phyloP scores from a whole-genome alignment of 176 grass and related monocot genomes.

The Hordeum vulgare region DNA sequence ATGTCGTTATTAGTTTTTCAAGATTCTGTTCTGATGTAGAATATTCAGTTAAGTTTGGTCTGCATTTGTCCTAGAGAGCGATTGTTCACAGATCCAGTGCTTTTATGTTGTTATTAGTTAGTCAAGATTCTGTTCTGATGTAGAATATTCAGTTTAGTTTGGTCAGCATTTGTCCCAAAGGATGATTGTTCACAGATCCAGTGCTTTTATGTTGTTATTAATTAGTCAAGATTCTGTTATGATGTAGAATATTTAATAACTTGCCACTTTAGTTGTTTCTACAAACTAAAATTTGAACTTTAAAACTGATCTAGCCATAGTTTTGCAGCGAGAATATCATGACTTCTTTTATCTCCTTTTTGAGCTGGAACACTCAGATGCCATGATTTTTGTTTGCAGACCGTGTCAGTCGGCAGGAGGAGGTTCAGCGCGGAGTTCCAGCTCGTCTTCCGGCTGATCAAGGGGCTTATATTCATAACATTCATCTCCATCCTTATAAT shows the following conservation, averaged over 20 bases:
- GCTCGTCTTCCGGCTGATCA: constrained; percentile 90
- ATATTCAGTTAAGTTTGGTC: too few relatives aligned
- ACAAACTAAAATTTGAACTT: background rate
- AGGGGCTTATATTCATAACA: constrained; percentile 89
- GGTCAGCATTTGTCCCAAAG: background rate
- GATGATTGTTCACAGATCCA: background rate
- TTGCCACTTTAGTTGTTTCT: background rate
- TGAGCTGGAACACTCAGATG: background rate
- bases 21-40: too few relatives aligned
- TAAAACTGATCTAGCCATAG: background rate
- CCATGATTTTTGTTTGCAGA: constrained; percentile 44
- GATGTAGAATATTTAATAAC: background rate
- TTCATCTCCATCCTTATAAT: constrained; percentile 62
- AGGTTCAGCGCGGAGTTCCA: constrained; percentile 93
- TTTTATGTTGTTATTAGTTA: background rate
- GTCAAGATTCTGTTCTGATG: background rate
- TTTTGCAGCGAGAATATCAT: background rate
- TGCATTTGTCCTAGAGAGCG: background rate
- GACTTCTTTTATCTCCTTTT: background rate
- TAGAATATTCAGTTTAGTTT: background rate
- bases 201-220: background rate
- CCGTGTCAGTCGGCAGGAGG: constrained; percentile 61
- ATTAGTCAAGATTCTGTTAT: background rate
- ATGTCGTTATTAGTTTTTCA: background rate
- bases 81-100: background rate